These are phyloP conservation scores for Zostera marina DNA, from an alignment of 116 monocot species.

Conservation along the genomic window DNA sequence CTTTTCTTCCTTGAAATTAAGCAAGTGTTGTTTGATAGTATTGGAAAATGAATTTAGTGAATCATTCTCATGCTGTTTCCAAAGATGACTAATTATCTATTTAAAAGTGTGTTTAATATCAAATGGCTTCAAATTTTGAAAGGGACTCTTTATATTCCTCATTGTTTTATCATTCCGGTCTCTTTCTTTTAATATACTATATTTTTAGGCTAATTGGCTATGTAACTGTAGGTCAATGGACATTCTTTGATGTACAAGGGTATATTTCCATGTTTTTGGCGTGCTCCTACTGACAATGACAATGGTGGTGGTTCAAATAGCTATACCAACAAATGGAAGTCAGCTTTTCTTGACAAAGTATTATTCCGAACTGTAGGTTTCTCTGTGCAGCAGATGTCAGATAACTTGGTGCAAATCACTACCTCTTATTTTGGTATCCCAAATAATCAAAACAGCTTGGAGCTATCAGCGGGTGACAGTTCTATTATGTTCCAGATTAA, in stretches of 20 bases:
- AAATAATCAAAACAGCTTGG: conserved; percentile 4
- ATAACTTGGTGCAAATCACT: conserved; percentile 30
- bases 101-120: too few species aligned
- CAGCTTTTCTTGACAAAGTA: conserved; percentile 39
- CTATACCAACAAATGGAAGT: conserved; percentile 52
- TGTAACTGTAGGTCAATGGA: conserved; percentile 34
- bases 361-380: conserved; percentile 26
- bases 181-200: not conserved
- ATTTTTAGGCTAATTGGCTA: not conserved
- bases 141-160: not conserved
- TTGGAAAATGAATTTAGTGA: too few species aligned
- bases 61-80: too few species aligned
- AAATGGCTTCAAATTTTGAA: too few species aligned
- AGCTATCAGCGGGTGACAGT: not conserved
- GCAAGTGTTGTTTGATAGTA: too few species aligned
- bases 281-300: conserved; percentile 92
- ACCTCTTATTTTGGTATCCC: conserved; percentile 25
- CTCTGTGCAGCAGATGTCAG: conserved; percentile 31
- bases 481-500: conserved; percentile 23
- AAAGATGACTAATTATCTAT: too few species aligned
- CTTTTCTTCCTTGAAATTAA: too few species aligned
- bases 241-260: conserved; percentile 26
- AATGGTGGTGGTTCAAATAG: conserved; percentile 65
- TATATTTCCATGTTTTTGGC: conserved; percentile 82
- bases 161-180: not conserved